Evolutionary conservation across 768 basidiomycete species (phyloP).

Genomic region (Hemileccinum rubropunctum): DNA sequence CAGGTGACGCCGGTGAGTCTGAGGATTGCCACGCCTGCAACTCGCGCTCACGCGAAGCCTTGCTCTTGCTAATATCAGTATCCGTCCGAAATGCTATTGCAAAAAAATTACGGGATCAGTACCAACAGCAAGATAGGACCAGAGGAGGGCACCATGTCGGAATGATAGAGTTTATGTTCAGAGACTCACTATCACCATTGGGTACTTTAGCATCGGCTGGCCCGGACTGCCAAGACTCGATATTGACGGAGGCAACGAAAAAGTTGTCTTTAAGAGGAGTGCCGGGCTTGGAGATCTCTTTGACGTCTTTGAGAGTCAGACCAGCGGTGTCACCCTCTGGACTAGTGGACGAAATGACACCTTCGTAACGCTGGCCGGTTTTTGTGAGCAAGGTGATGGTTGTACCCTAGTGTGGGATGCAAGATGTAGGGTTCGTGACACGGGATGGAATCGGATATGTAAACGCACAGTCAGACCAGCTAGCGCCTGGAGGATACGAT

Average conservation of each 20-base stretch:
- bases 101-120: slow-evolving; percentile 15
- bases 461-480: slow-evolving; percentile 67
- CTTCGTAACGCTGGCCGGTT: slow-evolving; percentile 70
- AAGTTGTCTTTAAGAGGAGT: slow-evolving; percentile 66
- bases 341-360: slow-evolving; percentile 58
- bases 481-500: slow-evolving; percentile 62
- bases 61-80: slow-evolving; percentile 68
- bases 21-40: slow-evolving; percentile 73
- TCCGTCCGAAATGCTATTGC: slow-evolving; percentile 76
- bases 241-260: slow-evolving; percentile 70
- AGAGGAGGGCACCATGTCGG: neutral
- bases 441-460: slow-evolving; percentile 7
- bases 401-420: slow-evolving; percentile 52
- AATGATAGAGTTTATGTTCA: neutral
- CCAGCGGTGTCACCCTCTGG: slow-evolving; percentile 68
- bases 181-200: slow-evolving; percentile 67
- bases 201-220: slow-evolving; percentile 67
- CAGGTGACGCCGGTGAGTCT: slow-evolving; percentile 32
- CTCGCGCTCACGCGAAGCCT: slow-evolving; percentile 62
- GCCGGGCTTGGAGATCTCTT: slow-evolving; percentile 65
- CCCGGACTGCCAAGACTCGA: slow-evolving; percentile 70
- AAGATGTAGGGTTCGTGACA: slow-evolving; percentile 15
- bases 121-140: neutral
- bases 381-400: slow-evolving; percentile 76
- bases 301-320: slow-evolving; percentile 74